Evolutionary conservation across 805 yeast species (phyloP).

Genomic region (Diddensiella transvaalensis): DNA sequence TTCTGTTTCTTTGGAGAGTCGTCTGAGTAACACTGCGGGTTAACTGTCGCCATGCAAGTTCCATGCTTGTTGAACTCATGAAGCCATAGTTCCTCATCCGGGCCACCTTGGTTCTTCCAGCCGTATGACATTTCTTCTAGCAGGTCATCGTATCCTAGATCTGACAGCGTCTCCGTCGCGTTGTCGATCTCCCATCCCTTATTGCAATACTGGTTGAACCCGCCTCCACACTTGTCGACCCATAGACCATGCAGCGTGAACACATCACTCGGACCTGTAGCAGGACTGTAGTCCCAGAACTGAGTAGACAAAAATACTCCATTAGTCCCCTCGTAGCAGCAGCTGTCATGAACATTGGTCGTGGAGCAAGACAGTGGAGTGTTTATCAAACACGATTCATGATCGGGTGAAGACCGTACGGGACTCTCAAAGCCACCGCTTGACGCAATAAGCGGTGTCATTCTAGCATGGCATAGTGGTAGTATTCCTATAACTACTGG

Average conservation of each 20-base stretch:
- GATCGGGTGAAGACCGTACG: constrained; percentile 20
- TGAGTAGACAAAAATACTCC: constrained; percentile 83
- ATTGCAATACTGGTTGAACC: constrained; percentile 77
- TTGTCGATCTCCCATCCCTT: constrained; percentile 50
- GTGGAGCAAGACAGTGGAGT: constrained; percentile 34
- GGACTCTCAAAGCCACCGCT: constrained; percentile 17
- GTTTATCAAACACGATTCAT: constrained; percentile 32
- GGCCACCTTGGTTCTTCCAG: constrained; percentile 75
- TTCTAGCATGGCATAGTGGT: neutral
- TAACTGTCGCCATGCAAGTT: constrained; percentile 80
- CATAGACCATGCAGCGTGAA: constrained; percentile 85
- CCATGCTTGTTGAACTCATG: constrained; percentile 96
- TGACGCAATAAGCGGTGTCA: constrained; percentile 6
- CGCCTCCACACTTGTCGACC: constrained; percentile 87
- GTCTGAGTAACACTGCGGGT: constrained; percentile 59
- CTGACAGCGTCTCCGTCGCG: constrained; percentile 44
- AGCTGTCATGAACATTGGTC: constrained; percentile 42
- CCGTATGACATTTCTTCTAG: constrained; percentile 51
- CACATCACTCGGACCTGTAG: constrained; percentile 63
- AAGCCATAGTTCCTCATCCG: constrained; percentile 71
- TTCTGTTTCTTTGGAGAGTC: constrained; percentile 32
- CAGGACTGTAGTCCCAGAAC: constrained; percentile 85
- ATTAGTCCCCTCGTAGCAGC: constrained; percentile 86
- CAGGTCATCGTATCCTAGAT: constrained; percentile 44
- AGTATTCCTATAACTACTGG: neutral